phyloP scores from a whole-genome alignment of 139 green algal genomes.

The Volvox reticuliferus region DNA sequence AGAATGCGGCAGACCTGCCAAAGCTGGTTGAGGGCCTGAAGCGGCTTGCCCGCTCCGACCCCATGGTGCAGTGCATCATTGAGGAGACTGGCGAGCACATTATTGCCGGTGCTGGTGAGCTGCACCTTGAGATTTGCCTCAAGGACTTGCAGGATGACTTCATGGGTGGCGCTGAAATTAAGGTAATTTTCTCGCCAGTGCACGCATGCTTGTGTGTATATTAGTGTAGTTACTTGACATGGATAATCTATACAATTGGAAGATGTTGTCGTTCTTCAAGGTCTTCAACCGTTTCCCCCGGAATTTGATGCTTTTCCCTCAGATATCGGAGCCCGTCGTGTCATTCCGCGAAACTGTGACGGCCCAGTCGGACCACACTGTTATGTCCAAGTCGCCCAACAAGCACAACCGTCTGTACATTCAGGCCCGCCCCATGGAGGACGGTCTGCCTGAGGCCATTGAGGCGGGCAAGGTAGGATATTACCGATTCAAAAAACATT shows the following conservation, averaged over 20 bases:
- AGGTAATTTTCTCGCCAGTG: slow-evolving; percentile 26
- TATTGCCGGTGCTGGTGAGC: slow-evolving; percentile 95
- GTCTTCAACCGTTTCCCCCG: no score
- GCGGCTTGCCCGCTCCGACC: slow-evolving; percentile 97
- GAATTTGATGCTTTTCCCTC: slow-evolving; percentile 5
- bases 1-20: slow-evolving; percentile 96
- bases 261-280: no score
- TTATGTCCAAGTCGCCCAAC: slow-evolving; percentile 99
- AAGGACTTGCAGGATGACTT: slow-evolving; percentile 99
- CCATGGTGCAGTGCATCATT: slow-evolving; percentile 98
- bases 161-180: slow-evolving; percentile 98
- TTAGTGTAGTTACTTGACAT: no score
- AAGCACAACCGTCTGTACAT: slow-evolving; percentile 99
- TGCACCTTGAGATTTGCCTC: slow-evolving; percentile 99
- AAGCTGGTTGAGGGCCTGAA: slow-evolving; percentile 99
- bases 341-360: slow-evolving; percentile 98
- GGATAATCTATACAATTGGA: no score
- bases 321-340: slow-evolving; percentile 97
- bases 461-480: slow-evolving; percentile 90
- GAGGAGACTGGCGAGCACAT: slow-evolving; percentile 99
- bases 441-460: slow-evolving; percentile 97
- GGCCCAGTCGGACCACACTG: slow-evolving; percentile 86
- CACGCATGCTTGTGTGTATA: neutral
- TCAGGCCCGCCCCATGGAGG: slow-evolving; percentile 94
- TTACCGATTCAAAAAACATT: no score